Percentiles rank a stretch among this genome's conserved stretches.
phyloP scores from a whole-genome alignment of 768 basidiomycete species.

The Mycena galericulata region DNA sequence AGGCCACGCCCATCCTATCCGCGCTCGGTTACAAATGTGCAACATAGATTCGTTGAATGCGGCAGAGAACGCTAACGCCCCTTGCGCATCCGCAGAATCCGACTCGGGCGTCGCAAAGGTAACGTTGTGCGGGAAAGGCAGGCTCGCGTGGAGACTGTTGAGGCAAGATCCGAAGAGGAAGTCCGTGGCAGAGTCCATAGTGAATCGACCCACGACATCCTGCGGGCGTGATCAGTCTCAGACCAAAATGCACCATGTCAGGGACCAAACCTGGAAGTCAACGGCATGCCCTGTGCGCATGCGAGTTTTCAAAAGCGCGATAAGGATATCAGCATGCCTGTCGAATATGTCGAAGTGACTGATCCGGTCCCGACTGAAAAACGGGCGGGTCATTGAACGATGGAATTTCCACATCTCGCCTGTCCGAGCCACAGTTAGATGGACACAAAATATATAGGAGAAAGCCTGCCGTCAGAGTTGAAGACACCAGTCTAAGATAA shows the following conservation, averaged over 20 bases:
- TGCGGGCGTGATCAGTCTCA: slow-evolving; percentile 29
- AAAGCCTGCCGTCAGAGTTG: slow-evolving; percentile 68
- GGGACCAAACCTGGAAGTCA: slow-evolving; percentile 63
- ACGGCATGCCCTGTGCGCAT: slow-evolving; percentile 63
- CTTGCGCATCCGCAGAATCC: slow-evolving; percentile 40
- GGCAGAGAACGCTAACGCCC: slow-evolving; percentile 56
- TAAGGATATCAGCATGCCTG: slow-evolving; percentile 59
- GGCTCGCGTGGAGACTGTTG: slow-evolving; percentile 59
- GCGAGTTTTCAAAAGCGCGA: slow-evolving; percentile 60
- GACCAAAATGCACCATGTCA: neutral
- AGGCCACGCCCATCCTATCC: slow-evolving; percentile 65
- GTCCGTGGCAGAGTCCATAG: slow-evolving; percentile 74
- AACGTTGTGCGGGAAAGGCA: slow-evolving; percentile 65
- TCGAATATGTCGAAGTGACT: slow-evolving; percentile 73
- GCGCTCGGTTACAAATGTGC: slow-evolving; percentile 54
- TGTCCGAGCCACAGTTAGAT: slow-evolving; percentile 16
- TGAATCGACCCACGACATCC: slow-evolving; percentile 72
- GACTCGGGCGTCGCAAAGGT: slow-evolving; percentile 39
- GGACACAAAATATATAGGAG: neutral
- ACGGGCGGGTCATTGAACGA: slow-evolving; percentile 64
- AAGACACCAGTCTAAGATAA: slow-evolving; percentile 63
- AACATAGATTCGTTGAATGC: slow-evolving; percentile 65
- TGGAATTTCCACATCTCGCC: slow-evolving; percentile 63
- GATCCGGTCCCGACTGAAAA: slow-evolving; percentile 71
- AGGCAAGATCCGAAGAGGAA: slow-evolving; percentile 74